Evolutionary conservation across 768 basidiomycete species (phyloP), one percentile per base, ranked within the genome.

Genomic region (Hemileccinum rubropunctum): DNA sequence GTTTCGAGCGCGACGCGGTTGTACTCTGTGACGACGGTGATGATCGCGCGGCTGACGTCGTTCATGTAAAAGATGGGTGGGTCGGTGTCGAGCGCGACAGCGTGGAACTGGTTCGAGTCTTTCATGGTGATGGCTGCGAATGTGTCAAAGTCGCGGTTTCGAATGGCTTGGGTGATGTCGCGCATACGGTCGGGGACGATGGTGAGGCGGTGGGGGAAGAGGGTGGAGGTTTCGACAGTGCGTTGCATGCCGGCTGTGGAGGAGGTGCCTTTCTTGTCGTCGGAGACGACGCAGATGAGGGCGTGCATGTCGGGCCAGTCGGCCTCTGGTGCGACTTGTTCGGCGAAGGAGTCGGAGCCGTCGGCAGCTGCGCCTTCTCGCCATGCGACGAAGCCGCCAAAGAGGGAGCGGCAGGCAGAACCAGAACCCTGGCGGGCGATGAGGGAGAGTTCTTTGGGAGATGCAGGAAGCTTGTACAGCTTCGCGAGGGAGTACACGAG

Each of bases 11-110:
- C 75, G 18, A 90, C 75, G 17, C 95, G 82, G 73, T 99, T 99
- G 74, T 93, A 84, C 72, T 98, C 97, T 36, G 88, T 86, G 58
- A 99, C 78, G 62, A 98, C 71, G 6, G 85, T 76, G 65, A 99
- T 91, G 72, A 99, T 91, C n/a, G 91, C 70, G n/a, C 89, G 80
- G 49, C 85, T 88, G 60, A 95, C 91, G 71, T 99, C 97, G 75
- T 98, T 98, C 83, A 99, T 86, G 77, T 99, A 99, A 70, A 99
- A 98, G 71, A 98, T 98, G 37, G 97, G 97, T 1, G 97, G 97
- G 37, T 88, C 83, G 0, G 97, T 98, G 72, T 99, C 97, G 56
- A 98, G 85, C 43, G 89, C 90, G 57, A 98, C 92, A 23, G 97
- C 94, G 65, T 99, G 97, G 83, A 99, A 99, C 74, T 92, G 88